Base-by-base conservation (phyloP, 2,329 filamentous ascomycete species). In the Apiospora phragmitis region DNA sequence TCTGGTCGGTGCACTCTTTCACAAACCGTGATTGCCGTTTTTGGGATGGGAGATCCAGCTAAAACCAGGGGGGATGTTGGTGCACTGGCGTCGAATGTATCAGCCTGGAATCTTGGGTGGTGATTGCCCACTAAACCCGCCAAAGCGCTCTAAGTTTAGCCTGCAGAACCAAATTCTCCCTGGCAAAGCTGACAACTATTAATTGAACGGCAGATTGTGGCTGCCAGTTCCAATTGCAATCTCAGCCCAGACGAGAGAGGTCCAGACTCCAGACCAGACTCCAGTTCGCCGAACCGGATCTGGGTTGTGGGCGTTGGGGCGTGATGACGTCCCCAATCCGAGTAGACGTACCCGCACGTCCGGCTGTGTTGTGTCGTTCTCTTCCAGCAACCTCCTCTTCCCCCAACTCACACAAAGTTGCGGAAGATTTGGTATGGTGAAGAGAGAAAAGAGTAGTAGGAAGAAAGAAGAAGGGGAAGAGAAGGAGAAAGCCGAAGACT, bases 371-470 rank as follows among this genome's bases (percentile, higher is more conserved):
- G 2, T 21, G 18, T 38, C 55, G 21, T 55, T 38, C 29, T 62
- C 55, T 62, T 62, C 55, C 55, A n/a, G 32, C 55, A 62, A 62
- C 55, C 55, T 62, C 55, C 55, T 62, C 55, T 62, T 38, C 55
- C 32, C 55, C 32, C 55, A 62, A 62, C 55, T 62, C 55, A 62
- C 55, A 62, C 55, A 62, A 62, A 67, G 65, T 47, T 47, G 65
- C 65, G 65, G 65, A 43, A 67, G 65, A 47, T 67, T 67, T 21
- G 65, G 32, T 62, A 38, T 62, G 18, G 55, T 62, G 55, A 29
- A 47, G 24, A 47, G 24, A 47, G 65, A 43, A 45, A 45, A 35
- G 42, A 14, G 65, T 45, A 47, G 65, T 67, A 47, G 35, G 32
- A 65, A 42, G 21, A 16, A 26, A 42, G 59, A 65, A 38, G 43